Percentiles rank a stretch among this genome's conserved stretches.
Conservation (phyloP, 768 basidiomycete genomes). For the Mycena filopes region DNA sequence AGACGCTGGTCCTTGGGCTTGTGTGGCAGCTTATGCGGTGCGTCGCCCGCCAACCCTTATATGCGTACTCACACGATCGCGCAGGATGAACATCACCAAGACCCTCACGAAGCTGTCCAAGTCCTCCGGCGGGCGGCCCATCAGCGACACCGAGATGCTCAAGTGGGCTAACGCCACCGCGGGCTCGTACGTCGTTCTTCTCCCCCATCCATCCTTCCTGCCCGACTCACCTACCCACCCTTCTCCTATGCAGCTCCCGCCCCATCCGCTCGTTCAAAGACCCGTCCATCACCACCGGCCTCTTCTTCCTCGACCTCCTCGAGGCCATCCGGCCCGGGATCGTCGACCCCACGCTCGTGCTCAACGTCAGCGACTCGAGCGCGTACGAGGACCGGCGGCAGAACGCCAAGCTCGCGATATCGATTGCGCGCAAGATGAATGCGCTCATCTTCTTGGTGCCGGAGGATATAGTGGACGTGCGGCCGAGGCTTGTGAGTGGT, state of each 20-base stretch:
- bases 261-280: constrained; percentile 95
- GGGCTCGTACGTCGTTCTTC: constrained; percentile 59
- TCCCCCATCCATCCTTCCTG: too few relatives aligned
- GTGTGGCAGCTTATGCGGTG: constrained; percentile 99
- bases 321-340: constrained; percentile 94
- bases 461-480: constrained; percentile 95
- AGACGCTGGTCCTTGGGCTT: constrained; percentile 93
- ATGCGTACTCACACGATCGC: neutral
- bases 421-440: constrained; percentile 98
- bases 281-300: constrained; percentile 83
- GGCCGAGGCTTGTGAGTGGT: constrained; percentile 82
- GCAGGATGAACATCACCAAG: constrained; percentile 87
- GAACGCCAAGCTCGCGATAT: constrained; percentile 97
- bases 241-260: constrained; percentile 43
- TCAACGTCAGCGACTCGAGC: constrained; percentile 66
- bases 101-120: constrained; percentile 84
- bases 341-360: constrained; percentile 88
- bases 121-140: constrained; percentile 77
- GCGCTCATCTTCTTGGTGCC: constrained; percentile 96
- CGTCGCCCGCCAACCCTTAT: constrained; percentile 34
- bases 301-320: constrained; percentile 94
- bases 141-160: constrained; percentile 93
- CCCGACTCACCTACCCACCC: too few relatives aligned
- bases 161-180: constrained; percentile 96
- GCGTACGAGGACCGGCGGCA: constrained; percentile 89